Percentiles rank a stretch among this genome's conserved stretches.
phyloP scores from a whole-genome alignment of 495 filamentous ascomycete species.

The Aspergillus baeticus region DNA sequence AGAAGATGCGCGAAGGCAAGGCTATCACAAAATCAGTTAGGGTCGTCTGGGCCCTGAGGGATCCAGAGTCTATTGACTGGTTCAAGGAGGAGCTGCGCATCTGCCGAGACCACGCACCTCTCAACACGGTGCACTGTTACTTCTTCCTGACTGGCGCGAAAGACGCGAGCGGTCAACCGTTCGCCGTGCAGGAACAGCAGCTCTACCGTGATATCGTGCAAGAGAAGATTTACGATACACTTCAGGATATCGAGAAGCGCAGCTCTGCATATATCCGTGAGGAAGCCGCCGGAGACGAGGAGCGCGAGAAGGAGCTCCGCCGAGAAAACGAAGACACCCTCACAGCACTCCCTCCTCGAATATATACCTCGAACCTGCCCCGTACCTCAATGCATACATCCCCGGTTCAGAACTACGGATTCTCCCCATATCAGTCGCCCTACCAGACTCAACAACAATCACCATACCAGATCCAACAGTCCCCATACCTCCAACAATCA shows the following conservation, averaged over 20 bases:
- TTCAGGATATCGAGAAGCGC: slow-evolving; percentile 78
- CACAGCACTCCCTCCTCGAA: slow-evolving; percentile 65
- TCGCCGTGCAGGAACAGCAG: slow-evolving; percentile 54
- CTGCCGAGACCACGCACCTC: slow-evolving; percentile 79
- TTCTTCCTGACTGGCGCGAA: slow-evolving; percentile 75
- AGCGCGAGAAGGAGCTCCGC: slow-evolving; percentile 74
- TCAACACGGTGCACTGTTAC: slow-evolving; percentile 83
- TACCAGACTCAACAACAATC: background rate
- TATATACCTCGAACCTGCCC: slow-evolving; percentile 20
- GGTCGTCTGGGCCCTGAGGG: slow-evolving; percentile 88
- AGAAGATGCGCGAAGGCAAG: slow-evolving; percentile 89
- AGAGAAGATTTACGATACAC: slow-evolving; percentile 79
- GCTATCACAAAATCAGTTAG: slow-evolving; percentile 88
- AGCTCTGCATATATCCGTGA: slow-evolving; percentile 76
- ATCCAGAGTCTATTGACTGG: slow-evolving; percentile 93
- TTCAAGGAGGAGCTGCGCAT: slow-evolving; percentile 94
- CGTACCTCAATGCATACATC: slow-evolving; percentile 4
- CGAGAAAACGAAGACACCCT: slow-evolving; percentile 85
- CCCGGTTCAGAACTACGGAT: background rate
- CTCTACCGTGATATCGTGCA: slow-evolving; percentile 68
- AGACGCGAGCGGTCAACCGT: slow-evolving; percentile 1
- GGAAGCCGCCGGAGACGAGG: slow-evolving; percentile 75
- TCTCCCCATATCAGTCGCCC: slow-evolving; percentile 7
- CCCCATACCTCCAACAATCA: background rate
- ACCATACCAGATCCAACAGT: slow-evolving; percentile 3